Evolutionary conservation across 352 stramenopile genomes (phyloP).

Genomic region (Globisporangium rhizosaccharum): DNA sequence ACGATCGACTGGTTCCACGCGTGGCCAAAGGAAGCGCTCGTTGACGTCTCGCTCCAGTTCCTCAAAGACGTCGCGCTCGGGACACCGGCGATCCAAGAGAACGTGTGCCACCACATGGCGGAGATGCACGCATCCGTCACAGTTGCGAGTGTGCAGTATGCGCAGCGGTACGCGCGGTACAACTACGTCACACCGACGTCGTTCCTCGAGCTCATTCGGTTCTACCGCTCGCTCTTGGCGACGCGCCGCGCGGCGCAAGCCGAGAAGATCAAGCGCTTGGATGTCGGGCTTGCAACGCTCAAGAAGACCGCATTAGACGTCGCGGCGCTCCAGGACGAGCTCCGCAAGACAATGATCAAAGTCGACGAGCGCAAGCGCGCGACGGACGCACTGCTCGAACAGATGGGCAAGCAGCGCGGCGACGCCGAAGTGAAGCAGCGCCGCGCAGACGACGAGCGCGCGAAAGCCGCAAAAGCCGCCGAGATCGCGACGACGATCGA

Average conservation of each 20-base stretch:
- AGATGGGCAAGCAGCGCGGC: slow-evolving; percentile 87
- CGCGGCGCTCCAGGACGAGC: slow-evolving; percentile 68
- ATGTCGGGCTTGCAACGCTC: slow-evolving; percentile 79
- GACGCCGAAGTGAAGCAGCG: slow-evolving; percentile 87
- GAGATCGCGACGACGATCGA: slow-evolving; percentile 68
- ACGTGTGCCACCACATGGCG: slow-evolving; percentile 91
- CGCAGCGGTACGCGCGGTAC: slow-evolving; percentile 63
- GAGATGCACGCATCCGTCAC: slow-evolving; percentile 90
- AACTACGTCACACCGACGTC: slow-evolving; percentile 93
- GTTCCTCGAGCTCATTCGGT: slow-evolving; percentile 90
- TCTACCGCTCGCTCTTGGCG: slow-evolving; percentile 83
- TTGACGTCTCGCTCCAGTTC: slow-evolving; percentile 85
- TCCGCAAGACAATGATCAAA: slow-evolving; percentile 87
- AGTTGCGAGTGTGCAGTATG: slow-evolving; percentile 65
- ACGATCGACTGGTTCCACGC: slow-evolving; percentile 89
- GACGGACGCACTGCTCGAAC: slow-evolving; percentile 83
- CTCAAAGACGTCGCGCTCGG: slow-evolving; percentile 68
- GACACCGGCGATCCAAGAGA: slow-evolving; percentile 78
- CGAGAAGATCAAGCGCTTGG: slow-evolving; percentile 72
- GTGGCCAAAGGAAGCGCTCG: slow-evolving; percentile 86
- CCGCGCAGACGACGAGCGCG: slow-evolving; percentile 69
- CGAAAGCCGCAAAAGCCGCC: slow-evolving; percentile 63
- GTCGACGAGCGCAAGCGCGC: slow-evolving; percentile 88
- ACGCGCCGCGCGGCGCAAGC: slow-evolving; percentile 48
- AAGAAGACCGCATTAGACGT: slow-evolving; percentile 83